Evolutionary conservation across 2,329 filamentous ascomycete genomes (phyloP).

Genomic region (Nemania diffusa): DNA sequence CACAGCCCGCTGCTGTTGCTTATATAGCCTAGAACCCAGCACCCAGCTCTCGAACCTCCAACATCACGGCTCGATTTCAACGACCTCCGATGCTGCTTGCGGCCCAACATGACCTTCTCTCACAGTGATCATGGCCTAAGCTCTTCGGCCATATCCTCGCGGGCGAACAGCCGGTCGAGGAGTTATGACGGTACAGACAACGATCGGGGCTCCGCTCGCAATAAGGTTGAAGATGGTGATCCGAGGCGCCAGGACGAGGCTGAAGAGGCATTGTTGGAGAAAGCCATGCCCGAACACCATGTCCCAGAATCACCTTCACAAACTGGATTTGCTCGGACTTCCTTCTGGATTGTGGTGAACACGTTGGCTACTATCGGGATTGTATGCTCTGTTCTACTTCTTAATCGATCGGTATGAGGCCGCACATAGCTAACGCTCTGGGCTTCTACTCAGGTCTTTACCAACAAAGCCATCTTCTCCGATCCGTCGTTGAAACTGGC

Average conservation of each 20-base stretch:
- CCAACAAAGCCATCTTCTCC: slow-evolving; percentile 76
- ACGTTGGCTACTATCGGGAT: slow-evolving; percentile 72
- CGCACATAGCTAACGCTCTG: slow-evolving; percentile 15
- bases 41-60: background rate
- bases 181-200: slow-evolving; percentile 47
- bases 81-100: slow-evolving; percentile 20
- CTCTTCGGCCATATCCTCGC: slow-evolving; percentile 51
- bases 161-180: slow-evolving; percentile 48
- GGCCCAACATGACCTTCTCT: slow-evolving; percentile 42
- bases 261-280: slow-evolving; percentile 54
- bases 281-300: slow-evolving; percentile 48
- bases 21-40: background rate
- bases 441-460: slow-evolving; percentile 66
- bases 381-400: slow-evolving; percentile 53
- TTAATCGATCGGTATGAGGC: background rate
- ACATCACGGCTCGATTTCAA: slow-evolving; percentile 3
- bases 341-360: slow-evolving; percentile 70
- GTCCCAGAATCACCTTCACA: slow-evolving; percentile 48
- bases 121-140: slow-evolving; percentile 34
- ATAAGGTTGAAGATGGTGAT: slow-evolving; percentile 51
- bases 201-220: slow-evolving; percentile 49
- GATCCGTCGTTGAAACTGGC: slow-evolving; percentile 69
- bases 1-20: background rate
- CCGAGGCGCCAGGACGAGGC: slow-evolving; percentile 52
- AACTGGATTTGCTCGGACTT: slow-evolving; percentile 52